Evolutionary conservation across 495 filamentous ascomycete species (phyloP).

Genomic region (Neurospora sp.): DNA sequence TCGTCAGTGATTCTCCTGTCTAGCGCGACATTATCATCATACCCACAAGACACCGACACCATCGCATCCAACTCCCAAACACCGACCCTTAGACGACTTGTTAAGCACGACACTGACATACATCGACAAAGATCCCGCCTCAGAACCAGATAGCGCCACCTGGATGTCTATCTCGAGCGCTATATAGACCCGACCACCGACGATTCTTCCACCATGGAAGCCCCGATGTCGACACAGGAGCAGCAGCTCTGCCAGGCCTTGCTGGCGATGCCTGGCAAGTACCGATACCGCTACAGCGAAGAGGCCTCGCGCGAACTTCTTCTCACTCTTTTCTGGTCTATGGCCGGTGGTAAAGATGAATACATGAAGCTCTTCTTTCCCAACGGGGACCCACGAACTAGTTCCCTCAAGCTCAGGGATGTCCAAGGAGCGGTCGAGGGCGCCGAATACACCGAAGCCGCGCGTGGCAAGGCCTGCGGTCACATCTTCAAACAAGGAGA

Average conservation of each 20-base stretch:
- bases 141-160: background rate
- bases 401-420: constrained; percentile 59
- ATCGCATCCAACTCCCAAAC: background rate
- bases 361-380: constrained; percentile 74
- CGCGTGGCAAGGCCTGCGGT: constrained; percentile 89
- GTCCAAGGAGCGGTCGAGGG: constrained; percentile 90
- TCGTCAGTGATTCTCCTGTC: background rate
- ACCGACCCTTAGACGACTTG: background rate
- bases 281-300: constrained; percentile 63
- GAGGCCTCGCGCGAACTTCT: constrained; percentile 59
- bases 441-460: constrained; percentile 86
- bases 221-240: constrained; percentile 59
- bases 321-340: constrained; percentile 71
- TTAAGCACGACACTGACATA: background rate
- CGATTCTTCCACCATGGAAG: constrained; percentile 23
- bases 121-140: background rate
- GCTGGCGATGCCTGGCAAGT: constrained; percentile 55
- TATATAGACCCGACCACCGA: constrained; percentile 1
- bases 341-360: constrained; percentile 61
- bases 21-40: background rate
- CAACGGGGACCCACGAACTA: constrained; percentile 33
- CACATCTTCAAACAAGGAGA: constrained; percentile 93
- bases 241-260: constrained; percentile 68
- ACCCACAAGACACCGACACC: background rate
- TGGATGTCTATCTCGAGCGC: background rate